Evolutionary conservation across 257 asterid species (phyloP), one percentile per base, ranked within the genome.

Genomic region (Fraxinus cuspidata): DNA sequence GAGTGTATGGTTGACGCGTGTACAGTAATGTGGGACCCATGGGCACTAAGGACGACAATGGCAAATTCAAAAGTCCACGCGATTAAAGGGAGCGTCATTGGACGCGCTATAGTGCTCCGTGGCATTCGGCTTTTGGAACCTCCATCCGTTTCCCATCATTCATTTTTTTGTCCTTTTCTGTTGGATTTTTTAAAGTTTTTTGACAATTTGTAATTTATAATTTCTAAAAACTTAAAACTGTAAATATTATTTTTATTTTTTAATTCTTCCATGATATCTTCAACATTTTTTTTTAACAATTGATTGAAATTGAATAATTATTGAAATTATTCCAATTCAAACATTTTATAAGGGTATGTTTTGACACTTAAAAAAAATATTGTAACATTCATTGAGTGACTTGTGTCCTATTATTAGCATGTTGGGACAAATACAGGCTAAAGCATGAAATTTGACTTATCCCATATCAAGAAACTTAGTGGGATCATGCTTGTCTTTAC

Each of bases 1-100:
- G 23, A 1, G 49, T 73, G 77, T 47, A 67, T 25, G 15, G 78
- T 83, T 78, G 89, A 83, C 85, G 86, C 83, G 83, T 78, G 85
- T 80, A 85, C 81, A 85, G 87, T 74, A 7, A 21, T 0, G 35
- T 4, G 85, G 86, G 86, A 13, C 85, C 81, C 56, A 0, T 0
- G 25, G 28, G 28, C 66, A 6, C 66, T 58, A 19, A n/a, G 27
- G 66, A 58, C 66, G 16, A 58, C 64, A 6, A 21, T 58, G 15
- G 66, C 4, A 10, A 23, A 23, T 63, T 3, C 28, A 63, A 1
- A 81, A 81, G 77, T 75, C 79, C 81, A 81, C 58, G 76, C 70
- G 71, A 70, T 10, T 2, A 23, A 12, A 10, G 10, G 69, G 34
- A 63, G 34, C 18, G 69, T 63, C 19, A 0, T 2, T 25, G 19